Evolutionary conservation across 202 grass and related monocot genomes (phyloP).

Genomic region (Setaria italica): DNA sequence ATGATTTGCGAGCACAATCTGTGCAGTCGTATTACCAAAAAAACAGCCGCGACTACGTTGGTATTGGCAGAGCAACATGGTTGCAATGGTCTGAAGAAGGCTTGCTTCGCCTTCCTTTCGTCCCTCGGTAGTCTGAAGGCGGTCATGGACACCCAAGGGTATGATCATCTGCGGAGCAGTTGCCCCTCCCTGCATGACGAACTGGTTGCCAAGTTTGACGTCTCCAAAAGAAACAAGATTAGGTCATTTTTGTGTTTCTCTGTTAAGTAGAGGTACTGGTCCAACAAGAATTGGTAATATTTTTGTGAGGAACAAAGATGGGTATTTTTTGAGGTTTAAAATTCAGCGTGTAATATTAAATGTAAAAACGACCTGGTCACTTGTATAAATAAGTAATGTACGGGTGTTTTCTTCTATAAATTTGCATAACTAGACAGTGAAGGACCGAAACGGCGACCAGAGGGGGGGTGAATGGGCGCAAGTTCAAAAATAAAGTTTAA

Average conservation of each 20-base stretch:
- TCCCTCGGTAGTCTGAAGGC: neutral
- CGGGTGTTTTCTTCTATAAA: too few species aligned
- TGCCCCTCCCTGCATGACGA: neutral
- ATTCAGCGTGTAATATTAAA: too few species aligned
- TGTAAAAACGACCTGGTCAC: too few species aligned
- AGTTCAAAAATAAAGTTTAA: too few species aligned
- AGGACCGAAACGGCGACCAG: too few species aligned
- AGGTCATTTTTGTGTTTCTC: neutral
- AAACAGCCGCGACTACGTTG: neutral
- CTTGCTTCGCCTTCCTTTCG: slow-evolving; percentile 3
- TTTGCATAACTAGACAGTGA: too few species aligned
- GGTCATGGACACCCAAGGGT: neutral
- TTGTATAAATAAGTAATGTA: too few species aligned
- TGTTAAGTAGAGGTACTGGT: neutral
- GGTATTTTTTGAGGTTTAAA: too few species aligned
- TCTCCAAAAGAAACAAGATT: neutral
- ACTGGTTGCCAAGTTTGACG: neutral
- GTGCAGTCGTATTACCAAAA: neutral
- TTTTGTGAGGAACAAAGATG: too few species aligned
- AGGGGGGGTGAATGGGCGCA: too few species aligned
- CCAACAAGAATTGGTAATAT: too few species aligned
- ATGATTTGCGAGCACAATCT: neutral
- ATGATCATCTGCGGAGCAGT: neutral
- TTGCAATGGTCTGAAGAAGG: slow-evolving; percentile 18
- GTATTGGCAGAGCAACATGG: slow-evolving; percentile 19